Percentiles rank a stretch among this genome's conserved stretches.
These are phyloP conservation scores for Globisporangium spiculum DNA, from an alignment of 352 stramenopile genomes.

Conservation along the genomic window DNA sequence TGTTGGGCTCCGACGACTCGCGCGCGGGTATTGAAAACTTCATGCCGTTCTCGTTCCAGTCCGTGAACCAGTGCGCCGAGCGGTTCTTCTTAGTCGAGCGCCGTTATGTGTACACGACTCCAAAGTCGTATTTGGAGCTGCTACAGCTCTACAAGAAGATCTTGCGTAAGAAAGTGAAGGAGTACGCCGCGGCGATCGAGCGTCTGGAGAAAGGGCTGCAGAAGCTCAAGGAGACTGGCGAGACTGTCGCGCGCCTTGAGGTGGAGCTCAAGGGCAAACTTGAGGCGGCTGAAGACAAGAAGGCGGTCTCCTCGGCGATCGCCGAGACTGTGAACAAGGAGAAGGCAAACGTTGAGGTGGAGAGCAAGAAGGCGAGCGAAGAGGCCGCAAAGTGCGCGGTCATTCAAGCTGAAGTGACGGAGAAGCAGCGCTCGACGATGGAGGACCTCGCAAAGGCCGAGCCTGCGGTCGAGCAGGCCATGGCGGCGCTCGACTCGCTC, in stretches of 20 bases:
- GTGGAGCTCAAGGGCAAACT: conserved; percentile 94
- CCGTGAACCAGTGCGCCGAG: conserved; percentile 90
- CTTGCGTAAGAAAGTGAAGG: conserved; percentile 88
- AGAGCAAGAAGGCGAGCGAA: conserved; percentile 92
- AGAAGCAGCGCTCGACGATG: conserved; percentile 88
- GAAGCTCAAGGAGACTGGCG: conserved; percentile 92
- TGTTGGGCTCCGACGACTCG: conserved; percentile 80
- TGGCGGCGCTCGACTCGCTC: conserved; percentile 94
- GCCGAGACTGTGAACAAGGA: conserved; percentile 94
- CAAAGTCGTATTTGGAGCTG: conserved; percentile 94
- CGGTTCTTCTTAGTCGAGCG: conserved; percentile 90
- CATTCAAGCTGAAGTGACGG: conserved; percentile 92
- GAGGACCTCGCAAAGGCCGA: conserved; percentile 94
- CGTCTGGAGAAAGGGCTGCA: conserved; percentile 91
- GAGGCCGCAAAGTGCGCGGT: conserved; percentile 92
- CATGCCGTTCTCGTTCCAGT: conserved; percentile 94
- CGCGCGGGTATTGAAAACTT: conserved; percentile 92
- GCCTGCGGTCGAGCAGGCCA: conserved; percentile 93
- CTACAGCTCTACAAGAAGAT: conserved; percentile 95
- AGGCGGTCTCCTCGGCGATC: conserved; percentile 91
- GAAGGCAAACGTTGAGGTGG: conserved; percentile 93
- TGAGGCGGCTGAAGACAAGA: conserved; percentile 95
- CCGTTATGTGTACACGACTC: conserved; percentile 93
- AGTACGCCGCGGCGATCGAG: conserved; percentile 88
- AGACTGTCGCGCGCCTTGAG: conserved; percentile 91